Percentiles rank a stretch among this genome's conserved stretches.
Evolutionary conservation across 345 rosid genomes (phyloP).

Genomic region (Lepidium aucheri): DNA sequence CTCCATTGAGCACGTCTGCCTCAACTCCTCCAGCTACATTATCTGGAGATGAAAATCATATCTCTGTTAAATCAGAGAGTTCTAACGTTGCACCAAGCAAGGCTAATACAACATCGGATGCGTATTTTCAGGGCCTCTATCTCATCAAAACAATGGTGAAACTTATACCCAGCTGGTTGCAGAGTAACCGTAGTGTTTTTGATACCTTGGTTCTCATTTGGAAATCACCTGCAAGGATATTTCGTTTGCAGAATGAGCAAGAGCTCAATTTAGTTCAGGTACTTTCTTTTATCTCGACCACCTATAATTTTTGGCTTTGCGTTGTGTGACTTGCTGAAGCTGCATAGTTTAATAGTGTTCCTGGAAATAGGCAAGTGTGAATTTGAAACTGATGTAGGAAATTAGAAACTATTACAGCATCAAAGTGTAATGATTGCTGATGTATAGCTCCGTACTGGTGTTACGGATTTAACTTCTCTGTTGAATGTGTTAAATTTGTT

Average conservation of each 20-base stretch:
- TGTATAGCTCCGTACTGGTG: background rate
- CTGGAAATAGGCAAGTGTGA: background rate
- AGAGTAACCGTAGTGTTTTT: conserved; percentile 71
- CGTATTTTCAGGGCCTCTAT: conserved; percentile 92
- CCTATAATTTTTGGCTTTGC: background rate
- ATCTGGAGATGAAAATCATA: conserved; percentile 54
- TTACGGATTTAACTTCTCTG: background rate
- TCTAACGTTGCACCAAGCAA: conserved; percentile 40
- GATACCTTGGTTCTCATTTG: conserved; percentile 80
- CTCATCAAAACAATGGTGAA: conserved; percentile 87
- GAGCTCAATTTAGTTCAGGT: conserved; percentile 93
- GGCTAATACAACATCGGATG: conserved; percentile 49
- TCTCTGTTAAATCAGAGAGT: conserved; percentile 47
- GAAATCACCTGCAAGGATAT: conserved; percentile 88
- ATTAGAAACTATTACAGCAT: background rate
- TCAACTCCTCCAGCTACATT: conserved; percentile 53
- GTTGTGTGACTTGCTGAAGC: background rate
- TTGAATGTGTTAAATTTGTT: background rate
- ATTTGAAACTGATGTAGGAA: background rate
- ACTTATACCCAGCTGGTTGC: conserved; percentile 87
- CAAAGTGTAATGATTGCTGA: background rate
- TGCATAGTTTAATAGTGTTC: background rate
- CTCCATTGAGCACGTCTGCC: conserved; percentile 39
- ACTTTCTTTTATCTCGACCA: conserved; percentile 23
- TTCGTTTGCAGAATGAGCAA: conserved; percentile 89